Base-by-base conservation (phyloP, 495 filamentous ascomycete species). In the Penicillium turbatum region DNA sequence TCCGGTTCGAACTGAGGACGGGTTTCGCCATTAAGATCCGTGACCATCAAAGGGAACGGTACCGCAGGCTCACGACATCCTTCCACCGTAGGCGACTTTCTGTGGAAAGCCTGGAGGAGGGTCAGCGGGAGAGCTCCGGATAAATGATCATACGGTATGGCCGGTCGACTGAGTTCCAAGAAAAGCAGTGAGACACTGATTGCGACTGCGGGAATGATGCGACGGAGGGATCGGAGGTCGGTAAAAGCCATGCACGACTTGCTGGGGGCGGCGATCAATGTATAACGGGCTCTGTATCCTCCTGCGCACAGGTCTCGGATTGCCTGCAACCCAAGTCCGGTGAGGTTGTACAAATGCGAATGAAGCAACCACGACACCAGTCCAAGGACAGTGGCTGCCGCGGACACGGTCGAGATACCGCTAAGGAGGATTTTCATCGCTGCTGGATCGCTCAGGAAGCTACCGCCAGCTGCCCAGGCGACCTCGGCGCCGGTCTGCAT, bases 361-460 rank as follows among this genome's bases (percentile, higher is more conserved):
- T 63, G 62, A 26, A 63, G 34, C 29, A 71, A 32, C 63, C 64
- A 72, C 0, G 72, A 56, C 6, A 67, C 41, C 1, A 67, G 44
- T n/a, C 55, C 49, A 11, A 82, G 43, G 12, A 69, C 54, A 0
- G 62, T 70, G 9, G 57, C 56, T 0, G 71, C 70, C 3, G 69
- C 62, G 11, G 62, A 62, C 6, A 75, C 65, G 19, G 66, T 73
- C 8, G 61, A 63, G 30, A 73, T 65, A 7, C 72, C 72, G 30
- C 64, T 73, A 46, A 75, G 58, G n/a, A 75, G 54, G 48, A 75
- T 67, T 42, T 73, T 73, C 65, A 73, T 72, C 27, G 71, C 72
- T 6, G 71, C 69, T 7, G 71, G 69, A 38, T 75, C 72, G 24
- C 60, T 67, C 13, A 75, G 46, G 55, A 75, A 72, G 49, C 69